phyloP scores from a whole-genome alignment of 2,329 filamentous ascomycete genomes.

The Fusarium kyushuense region DNA sequence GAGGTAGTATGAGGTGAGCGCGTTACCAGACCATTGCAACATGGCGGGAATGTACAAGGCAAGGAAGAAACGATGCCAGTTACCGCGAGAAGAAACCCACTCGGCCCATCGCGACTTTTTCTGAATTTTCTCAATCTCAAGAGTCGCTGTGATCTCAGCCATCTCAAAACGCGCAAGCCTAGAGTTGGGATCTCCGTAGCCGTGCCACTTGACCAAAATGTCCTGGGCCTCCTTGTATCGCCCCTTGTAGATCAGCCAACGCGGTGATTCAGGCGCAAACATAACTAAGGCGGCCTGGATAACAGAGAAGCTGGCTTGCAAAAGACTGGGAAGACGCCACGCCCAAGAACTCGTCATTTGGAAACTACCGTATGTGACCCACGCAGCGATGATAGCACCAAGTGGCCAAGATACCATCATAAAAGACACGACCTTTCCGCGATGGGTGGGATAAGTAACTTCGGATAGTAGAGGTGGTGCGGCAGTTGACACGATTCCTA shows the following conservation, averaged over 20 bases:
- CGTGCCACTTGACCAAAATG: conserved; percentile 43
- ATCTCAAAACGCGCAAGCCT: conserved; percentile 38
- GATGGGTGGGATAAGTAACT: conserved; percentile 53
- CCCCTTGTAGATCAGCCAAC: conserved; percentile 47
- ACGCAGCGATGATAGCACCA: conserved; percentile 41
- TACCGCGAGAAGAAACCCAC: conserved; percentile 44
- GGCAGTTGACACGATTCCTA: conserved; percentile 51
- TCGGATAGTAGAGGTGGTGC: conserved; percentile 53
- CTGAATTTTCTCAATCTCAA: conserved; percentile 45
- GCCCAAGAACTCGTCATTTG: conserved; percentile 57
- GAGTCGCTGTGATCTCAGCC: conserved; percentile 40
- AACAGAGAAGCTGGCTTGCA: conserved; percentile 55
- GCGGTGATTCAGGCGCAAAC: conserved; percentile 39
- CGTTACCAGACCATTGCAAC: conserved; percentile 49
- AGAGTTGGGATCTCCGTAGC: conserved; percentile 32
- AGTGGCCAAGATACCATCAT: conserved; percentile 42
- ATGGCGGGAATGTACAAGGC: conserved; percentile 49
- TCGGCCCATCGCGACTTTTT: conserved; percentile 40
- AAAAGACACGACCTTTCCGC: conserved; percentile 51
- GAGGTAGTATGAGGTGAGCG: conserved; percentile 55
- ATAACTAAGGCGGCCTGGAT: conserved; percentile 18
- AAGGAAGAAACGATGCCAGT: conserved; percentile 51
- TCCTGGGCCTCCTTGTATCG: conserved; percentile 41
- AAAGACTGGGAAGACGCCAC: conserved; percentile 63
- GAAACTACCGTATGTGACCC: conserved; percentile 57